These are phyloP conservation scores for Hirschioporus abietinus DNA, from an alignment of 768 basidiomycete genomes.

Conservation along the genomic window DNA sequence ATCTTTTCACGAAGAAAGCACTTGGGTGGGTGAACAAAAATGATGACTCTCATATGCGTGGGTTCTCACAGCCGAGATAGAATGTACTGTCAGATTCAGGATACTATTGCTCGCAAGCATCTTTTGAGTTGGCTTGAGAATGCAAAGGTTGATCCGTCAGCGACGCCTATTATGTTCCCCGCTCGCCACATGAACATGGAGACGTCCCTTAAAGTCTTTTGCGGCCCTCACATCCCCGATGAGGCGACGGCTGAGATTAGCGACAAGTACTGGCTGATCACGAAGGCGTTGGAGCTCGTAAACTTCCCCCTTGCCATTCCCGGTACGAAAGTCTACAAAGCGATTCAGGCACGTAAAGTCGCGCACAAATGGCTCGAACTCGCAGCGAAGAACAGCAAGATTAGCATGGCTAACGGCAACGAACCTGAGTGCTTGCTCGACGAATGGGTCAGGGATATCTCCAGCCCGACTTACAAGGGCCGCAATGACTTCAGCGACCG, in stretches of 20 bases:
- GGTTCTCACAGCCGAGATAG: constrained; percentile 31
- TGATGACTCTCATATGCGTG: neutral
- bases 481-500: constrained; percentile 83
- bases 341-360: constrained; percentile 83
- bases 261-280: constrained; percentile 95
- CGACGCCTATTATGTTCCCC: constrained; percentile 77
- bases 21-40: constrained; percentile 54
- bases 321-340: constrained; percentile 94
- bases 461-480: constrained; percentile 62
- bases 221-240: constrained; percentile 85
- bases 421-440: constrained; percentile 90
- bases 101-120: constrained; percentile 72
- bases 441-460: constrained; percentile 78
- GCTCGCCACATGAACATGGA: constrained; percentile 96
- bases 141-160: constrained; percentile 40
- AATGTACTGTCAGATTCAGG: constrained; percentile 82
- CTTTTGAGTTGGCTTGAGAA: constrained; percentile 66
- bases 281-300: constrained; percentile 92
- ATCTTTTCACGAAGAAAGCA: constrained; percentile 91
- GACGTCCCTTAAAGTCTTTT: constrained; percentile 93
- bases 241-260: constrained; percentile 74
- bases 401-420: constrained; percentile 70
- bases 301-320: constrained; percentile 96
- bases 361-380: constrained; percentile 76
- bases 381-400: constrained; percentile 77